Base-by-base conservation (phyloP, 371 early-diverging fungal species). In the Batkoa obscura region DNA sequence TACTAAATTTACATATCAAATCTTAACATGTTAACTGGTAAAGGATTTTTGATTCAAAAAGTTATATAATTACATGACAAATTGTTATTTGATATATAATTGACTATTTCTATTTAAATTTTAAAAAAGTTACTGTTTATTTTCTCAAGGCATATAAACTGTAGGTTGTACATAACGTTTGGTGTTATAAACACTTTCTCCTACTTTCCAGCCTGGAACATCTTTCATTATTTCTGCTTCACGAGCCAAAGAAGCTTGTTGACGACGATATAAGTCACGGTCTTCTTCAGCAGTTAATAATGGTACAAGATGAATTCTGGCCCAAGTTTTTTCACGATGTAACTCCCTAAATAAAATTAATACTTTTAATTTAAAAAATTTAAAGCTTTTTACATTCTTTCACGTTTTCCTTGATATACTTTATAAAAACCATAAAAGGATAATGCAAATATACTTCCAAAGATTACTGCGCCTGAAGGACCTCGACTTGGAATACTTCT, bases 261-360 rank as follows among this genome's bases (percentile, higher is more conserved):
- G 67, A n/a, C 93, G 78, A 51, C 95, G 86, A 61, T 87, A 87
- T 35, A 74, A 66, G 66, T 94, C 94, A 42, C 97, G 82, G 68
- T 96, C 97, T 2, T 81, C 66, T 73, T 96, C 97, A 50, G 97
- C 94, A 59, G 87, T 84, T 53, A 94, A 75, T 61, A 94, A 62
- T 3, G 97, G 97, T 36, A 84, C 65, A 41, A 90, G 67, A 73
- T 87, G 75, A 62, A 96, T 87, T 45, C 97, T 83, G 46, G 85
- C 68, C 95, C 95, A 96, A 35, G 81, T 75, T 63, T 90, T 88
- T 69, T 94, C 95, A 60, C 94, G 82, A 57, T 82, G 78, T 32
- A 92, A 73, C 65, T 96, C 95, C 57, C 94, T 90, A 65, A 13
- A n/a, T 43, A n/a, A 41, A 15, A 2, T 33, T 32, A 5, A 50